Evolutionary conservation across 805 yeast species (phyloP), one percentile per base, ranked within the genome.

Genomic region (Yarrowia deformans): DNA sequence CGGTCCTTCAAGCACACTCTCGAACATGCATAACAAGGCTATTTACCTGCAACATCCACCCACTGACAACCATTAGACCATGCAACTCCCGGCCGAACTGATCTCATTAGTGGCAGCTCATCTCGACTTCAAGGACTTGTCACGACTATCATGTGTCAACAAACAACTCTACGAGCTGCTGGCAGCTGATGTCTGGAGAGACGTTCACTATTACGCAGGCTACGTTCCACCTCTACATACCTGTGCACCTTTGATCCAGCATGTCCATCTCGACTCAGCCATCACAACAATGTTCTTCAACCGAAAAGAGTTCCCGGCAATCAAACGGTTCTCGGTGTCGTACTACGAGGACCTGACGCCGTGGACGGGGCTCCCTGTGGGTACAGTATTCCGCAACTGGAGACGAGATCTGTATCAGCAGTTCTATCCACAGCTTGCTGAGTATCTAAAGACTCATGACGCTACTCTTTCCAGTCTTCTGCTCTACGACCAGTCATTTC

Each of bases 271-370:
- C 48, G 63, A 56, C 37, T 29, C 48, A 7, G 63, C 63, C 6
- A 40, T 56, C 10, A 40, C 63, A 13, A 56, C 63, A n/a, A 56
- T 56, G 63, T 56, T 56, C 37, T 56, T 56, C 32, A 29, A 56
- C 48, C 37, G 63, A 10, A n/a, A 7, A 0, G 39, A 23, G 3
- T 56, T 56, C 23, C 63, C 63, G 6, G 29, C 63, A 18, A 56
- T 56, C 39, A 40, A 56, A 9, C 29, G n/a, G 19, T 56, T 56
- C 14, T 40, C 63, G 2, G 63, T 56, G 8, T 56, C 63, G n/a
- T 56, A 40, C 35, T 56, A 56, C 37, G 63, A 56, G 16, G 49
- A 40, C 6, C 29, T 56, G 39, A 56, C 63, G 4, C 63, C 63
- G 2, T 56, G 63, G 63, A 42, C 48, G n/a, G 63, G 39, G 5